Conservation (phyloP, 2,329 filamentous ascomycete genomes). For the Pseudofabraea citricarpa region DNA sequence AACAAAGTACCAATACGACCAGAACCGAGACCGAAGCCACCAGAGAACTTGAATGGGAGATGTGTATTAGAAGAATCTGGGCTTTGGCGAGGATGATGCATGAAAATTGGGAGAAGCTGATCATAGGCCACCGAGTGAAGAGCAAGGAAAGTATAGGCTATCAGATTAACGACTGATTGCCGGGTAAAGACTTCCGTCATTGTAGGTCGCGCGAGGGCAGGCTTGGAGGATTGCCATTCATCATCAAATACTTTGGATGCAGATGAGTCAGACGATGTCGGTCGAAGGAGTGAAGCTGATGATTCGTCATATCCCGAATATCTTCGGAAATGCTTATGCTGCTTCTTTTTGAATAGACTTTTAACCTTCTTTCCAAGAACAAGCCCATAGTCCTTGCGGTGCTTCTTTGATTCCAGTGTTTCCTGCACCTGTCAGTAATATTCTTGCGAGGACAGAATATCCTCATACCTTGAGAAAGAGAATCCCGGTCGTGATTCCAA, state of each 20-base stretch:
- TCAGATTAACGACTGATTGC: constrained; percentile 70
- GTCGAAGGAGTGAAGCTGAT: constrained; percentile 48
- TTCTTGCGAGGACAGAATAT: background rate
- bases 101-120: constrained; percentile 81
- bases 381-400: constrained; percentile 70
- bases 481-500: constrained; percentile 68
- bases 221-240: constrained; percentile 24
- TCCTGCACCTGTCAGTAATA: constrained; percentile 45
- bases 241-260: constrained; percentile 15
- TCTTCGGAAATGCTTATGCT: constrained; percentile 12
- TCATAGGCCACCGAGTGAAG: constrained; percentile 82
- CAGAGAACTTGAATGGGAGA: constrained; percentile 75
- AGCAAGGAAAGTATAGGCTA: constrained; percentile 75
- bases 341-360: constrained; percentile 23
- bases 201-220: constrained; percentile 27
- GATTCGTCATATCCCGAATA: constrained; percentile 53
- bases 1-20: constrained; percentile 80
- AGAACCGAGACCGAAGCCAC: constrained; percentile 72
- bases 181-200: constrained; percentile 65
- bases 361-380: constrained; percentile 64
- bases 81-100: constrained; percentile 65
- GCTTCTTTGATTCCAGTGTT: constrained; percentile 69
- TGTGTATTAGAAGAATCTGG: constrained; percentile 49
- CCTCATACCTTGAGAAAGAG: constrained; percentile 67
- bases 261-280: constrained; percentile 24